Percentiles rank a stretch among this genome's conserved stretches.
Conservation (phyloP, 305 asterid genomes). For the Fraxinus paxiana region DNA sequence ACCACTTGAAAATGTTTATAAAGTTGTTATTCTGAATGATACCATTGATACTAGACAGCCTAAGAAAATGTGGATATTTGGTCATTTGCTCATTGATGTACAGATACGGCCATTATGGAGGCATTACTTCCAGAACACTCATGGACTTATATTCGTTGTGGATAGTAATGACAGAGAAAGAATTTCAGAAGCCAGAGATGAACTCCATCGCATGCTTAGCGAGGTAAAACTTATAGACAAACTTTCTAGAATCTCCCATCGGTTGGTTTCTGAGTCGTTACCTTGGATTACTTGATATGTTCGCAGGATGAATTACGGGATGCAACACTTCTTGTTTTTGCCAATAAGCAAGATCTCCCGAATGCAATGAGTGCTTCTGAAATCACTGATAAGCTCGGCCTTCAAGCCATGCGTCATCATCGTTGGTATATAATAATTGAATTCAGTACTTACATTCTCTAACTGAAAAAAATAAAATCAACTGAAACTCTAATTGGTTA, state of each 20-base stretch:
- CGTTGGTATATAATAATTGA: conserved; percentile 35
- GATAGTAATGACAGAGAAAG: conserved; percentile 51
- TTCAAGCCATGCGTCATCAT: conserved; percentile 39
- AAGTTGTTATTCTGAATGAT: background rate
- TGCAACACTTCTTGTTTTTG: conserved; percentile 44
- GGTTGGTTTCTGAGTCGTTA: background rate
- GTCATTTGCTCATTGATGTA: background rate
- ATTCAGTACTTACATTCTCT: background rate
- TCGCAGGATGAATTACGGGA: conserved; percentile 42
- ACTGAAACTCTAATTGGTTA: background rate
- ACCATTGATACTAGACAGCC: background rate
- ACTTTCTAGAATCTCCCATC: background rate
- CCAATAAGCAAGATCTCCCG: conserved; percentile 53
- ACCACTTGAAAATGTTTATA: background rate
- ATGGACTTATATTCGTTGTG: conserved; percentile 49
- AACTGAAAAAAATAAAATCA: background rate
- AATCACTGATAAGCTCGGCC: conserved; percentile 52
- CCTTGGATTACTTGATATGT: background rate
- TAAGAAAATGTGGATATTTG: background rate
- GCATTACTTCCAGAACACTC: conserved; percentile 47
- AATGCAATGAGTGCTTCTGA: conserved; percentile 46
- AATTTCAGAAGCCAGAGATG: conserved; percentile 45
- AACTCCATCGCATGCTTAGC: conserved; percentile 44
- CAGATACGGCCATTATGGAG: conserved; percentile 52
- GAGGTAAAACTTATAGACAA: conserved; percentile 28